These are phyloP conservation scores for Angomonas ambiguus DNA, from an alignment of 208 protist species.

Conservation along the genomic window DNA sequence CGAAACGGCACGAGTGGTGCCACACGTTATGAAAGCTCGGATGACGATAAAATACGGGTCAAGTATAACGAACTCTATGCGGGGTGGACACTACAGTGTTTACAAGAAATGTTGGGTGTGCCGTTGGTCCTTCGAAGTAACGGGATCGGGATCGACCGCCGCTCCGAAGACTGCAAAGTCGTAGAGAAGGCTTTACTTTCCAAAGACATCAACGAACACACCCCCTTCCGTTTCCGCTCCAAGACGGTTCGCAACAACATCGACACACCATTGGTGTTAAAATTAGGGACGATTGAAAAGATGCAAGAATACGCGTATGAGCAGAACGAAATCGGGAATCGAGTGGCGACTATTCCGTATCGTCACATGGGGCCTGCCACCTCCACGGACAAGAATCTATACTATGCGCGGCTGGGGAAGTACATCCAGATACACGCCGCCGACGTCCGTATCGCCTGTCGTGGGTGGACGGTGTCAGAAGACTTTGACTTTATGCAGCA, in stretches of 20 bases:
- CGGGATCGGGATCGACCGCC: constrained; percentile 24
- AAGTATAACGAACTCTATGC: constrained; percentile 30
- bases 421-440: constrained; percentile 40
- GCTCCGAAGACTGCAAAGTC: not conserved
- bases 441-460: constrained; percentile 38
- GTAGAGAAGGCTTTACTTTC: constrained; percentile 10
- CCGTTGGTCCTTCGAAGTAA: constrained; percentile 26
- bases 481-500: constrained; percentile 41
- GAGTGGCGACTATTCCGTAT: constrained; percentile 20
- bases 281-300: constrained; percentile 20
- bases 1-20: not conserved
- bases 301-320: constrained; percentile 42
- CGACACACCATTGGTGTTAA: constrained; percentile 33
- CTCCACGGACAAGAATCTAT: constrained; percentile 24
- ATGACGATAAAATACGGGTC: constrained; percentile 33
- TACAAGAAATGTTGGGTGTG: constrained; percentile 39
- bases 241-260: constrained; percentile 28
- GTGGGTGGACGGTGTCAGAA: constrained; percentile 36
- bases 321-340: constrained; percentile 31
- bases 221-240: constrained; percentile 17
- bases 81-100: constrained; percentile 45
- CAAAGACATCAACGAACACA: not conserved
- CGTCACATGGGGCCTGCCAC: constrained; percentile 13
- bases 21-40: constrained; percentile 5
- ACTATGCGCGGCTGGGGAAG: constrained; percentile 33